Evolutionary conservation across 768 basidiomycete genomes (phyloP).

Genomic region (Auriculariales sp.): DNA sequence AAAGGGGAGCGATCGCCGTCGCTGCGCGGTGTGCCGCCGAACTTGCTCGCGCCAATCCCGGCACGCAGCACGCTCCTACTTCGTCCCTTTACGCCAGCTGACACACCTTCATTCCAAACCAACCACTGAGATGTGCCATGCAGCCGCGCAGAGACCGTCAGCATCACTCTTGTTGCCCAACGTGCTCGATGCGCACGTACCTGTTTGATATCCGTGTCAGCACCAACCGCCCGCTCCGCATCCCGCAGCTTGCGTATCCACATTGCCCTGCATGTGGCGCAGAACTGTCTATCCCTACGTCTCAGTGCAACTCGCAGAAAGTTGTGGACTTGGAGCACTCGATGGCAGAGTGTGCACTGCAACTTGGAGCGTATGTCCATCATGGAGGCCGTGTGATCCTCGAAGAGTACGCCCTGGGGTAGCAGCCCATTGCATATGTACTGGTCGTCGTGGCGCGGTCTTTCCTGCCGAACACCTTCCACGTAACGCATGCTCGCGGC

Average conservation of each 20-base stretch:
- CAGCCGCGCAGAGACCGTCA: background rate
- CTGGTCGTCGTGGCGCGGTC: background rate
- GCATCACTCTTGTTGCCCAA: too few species aligned
- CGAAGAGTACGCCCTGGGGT: background rate
- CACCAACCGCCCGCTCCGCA: background rate
- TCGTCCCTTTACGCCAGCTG: background rate
- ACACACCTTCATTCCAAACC: background rate
- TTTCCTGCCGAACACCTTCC: constrained; percentile 5
- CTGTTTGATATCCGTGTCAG: background rate
- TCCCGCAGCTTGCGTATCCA: background rate
- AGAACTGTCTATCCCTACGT: background rate
- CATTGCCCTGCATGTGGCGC: background rate
- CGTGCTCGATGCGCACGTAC: background rate
- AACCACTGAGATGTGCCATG: background rate
- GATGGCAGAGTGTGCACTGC: background rate
- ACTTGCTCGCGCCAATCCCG: background rate
- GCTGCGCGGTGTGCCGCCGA: background rate
- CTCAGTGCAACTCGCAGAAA: background rate
- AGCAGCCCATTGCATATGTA: background rate
- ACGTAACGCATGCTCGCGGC: constrained; percentile 11
- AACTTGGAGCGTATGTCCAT: background rate
- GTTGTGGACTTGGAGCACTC: background rate
- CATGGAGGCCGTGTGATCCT: background rate
- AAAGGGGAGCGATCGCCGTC: too few species aligned
- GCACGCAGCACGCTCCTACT: background rate